These are phyloP conservation scores for Aspergillus baeticus DNA, from an alignment of 495 filamentous ascomycete species.

Conservation along the genomic window DNA sequence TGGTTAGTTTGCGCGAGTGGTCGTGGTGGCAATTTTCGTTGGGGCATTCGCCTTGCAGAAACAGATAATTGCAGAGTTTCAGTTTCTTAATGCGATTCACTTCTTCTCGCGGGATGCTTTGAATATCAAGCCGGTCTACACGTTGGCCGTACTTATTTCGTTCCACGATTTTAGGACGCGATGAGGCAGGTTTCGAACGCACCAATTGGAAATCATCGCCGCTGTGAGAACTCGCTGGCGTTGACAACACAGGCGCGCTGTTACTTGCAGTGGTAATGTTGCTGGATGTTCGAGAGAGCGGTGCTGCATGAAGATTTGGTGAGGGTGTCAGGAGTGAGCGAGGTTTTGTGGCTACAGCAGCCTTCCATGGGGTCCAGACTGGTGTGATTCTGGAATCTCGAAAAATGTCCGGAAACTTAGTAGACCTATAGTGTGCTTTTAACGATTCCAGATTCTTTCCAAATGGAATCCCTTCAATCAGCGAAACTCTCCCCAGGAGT, in stretches of 20 bases:
- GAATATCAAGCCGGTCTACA: conserved; percentile 57
- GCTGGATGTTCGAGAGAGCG: conserved; percentile 41
- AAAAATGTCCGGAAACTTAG: conserved; percentile 66
- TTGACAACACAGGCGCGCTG: conserved; percentile 30
- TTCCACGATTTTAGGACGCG: conserved; percentile 53
- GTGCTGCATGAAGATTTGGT: conserved; percentile 38
- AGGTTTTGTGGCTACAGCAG: conserved; percentile 33
- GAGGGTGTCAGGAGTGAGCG: conserved; percentile 39
- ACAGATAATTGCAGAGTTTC: conserved; percentile 87
- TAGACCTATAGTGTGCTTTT: conserved; percentile 53
- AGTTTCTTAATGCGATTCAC: conserved; percentile 61
- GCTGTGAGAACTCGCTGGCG: conserved; percentile 33
- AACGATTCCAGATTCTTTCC: conserved; percentile 60
- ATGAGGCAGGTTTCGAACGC: conserved; percentile 54
- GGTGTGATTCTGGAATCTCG: conserved; percentile 59
- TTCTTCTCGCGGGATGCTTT: conserved; percentile 56
- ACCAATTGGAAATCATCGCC: conserved; percentile 38
- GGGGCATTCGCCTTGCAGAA: conserved; percentile 70
- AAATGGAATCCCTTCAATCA: conserved; percentile 74
- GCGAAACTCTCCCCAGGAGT: conserved; percentile 58
- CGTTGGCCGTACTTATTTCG: conserved; percentile 75
- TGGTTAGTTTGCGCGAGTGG: conserved; percentile 68
- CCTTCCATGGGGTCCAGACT: conserved; percentile 40
- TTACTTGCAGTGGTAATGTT: conserved; percentile 39
- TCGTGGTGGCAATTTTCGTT: conserved; percentile 72